Percentiles rank a stretch among this genome's conserved stretches.
These are phyloP conservation scores for Aspergillus sp. DNA, from an alignment of 2,329 filamentous ascomycete species.

Conservation along the genomic window DNA sequence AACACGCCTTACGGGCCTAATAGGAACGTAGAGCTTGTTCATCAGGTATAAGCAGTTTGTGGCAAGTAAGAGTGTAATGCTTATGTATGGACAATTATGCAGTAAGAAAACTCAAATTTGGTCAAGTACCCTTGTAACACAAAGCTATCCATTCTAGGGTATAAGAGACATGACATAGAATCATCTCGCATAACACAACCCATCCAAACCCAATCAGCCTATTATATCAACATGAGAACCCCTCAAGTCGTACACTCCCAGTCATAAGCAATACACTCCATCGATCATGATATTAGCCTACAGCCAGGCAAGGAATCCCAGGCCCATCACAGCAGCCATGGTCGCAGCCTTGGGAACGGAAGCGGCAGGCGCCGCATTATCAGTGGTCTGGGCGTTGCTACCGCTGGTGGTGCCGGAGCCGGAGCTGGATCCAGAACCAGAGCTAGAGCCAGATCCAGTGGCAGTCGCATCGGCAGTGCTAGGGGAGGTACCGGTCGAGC, in stretches of 20 bases:
- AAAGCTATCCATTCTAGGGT: neutral
- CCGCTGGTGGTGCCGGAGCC: neutral
- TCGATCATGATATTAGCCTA: constrained; percentile 5
- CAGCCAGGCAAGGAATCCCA: constrained; percentile 25
- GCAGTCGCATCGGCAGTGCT: neutral
- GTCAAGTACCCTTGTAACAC: too few relatives aligned
- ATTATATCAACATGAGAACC: neutral
- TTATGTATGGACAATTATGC: too few relatives aligned
- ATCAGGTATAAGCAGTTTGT: too few relatives aligned
- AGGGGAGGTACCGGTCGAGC: constrained; percentile 1
- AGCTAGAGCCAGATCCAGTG: neutral
- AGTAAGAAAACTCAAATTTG: too few relatives aligned
- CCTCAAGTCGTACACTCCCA: too few relatives aligned
- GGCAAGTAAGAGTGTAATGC: too few relatives aligned
- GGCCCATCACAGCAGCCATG: constrained; percentile 21
- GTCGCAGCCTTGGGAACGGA: constrained; percentile 13
- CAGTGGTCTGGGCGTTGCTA: neutral
- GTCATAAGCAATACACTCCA: too few relatives aligned
- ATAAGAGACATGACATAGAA: neutral
- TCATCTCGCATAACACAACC: neutral
- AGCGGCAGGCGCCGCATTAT: neutral
- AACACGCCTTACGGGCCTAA: too few relatives aligned
- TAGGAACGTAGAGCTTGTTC: too few relatives aligned
- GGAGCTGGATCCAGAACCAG: neutral
- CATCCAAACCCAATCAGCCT: neutral